Evolutionary conservation across 2,329 filamentous ascomycete species (phyloP), one percentile per base, ranked within the genome.

Genomic region (Alternaria burnsii): DNA sequence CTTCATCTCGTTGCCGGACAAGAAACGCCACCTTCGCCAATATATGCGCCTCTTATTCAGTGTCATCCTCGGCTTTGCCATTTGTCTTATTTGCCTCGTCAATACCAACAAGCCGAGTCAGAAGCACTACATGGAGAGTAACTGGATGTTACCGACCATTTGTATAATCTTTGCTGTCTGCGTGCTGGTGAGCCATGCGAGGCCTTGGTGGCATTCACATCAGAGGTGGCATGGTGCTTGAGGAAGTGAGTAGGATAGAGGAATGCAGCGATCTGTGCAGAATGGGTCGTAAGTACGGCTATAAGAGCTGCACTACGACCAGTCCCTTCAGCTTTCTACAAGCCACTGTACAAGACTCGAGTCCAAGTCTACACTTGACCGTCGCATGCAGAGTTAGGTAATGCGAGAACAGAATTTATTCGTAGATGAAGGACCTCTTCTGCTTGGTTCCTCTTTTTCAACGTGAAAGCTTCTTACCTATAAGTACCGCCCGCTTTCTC

Each of bases 71-170:
- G 75, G 76, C 14, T 10, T 73, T 8, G 70, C 58, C 3, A 50
- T 77, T n/a, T 67, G 63, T 24, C 57, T 77, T 1, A 48, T 77
- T 20, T 59, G 65, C 4, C 40, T 70, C 22, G 47, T 75, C n/a
- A 61, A 62, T 6, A 67, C 61, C n/a, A 68, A 65, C 44, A 51
- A 51, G 3, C 44, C 50, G 8, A 26, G 42, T 3, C 47, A 66
- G 51, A 62, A 40, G 8, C 66, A 66, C 11, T 76, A 68, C 46
- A 41, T 72, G 40, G 46, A 48, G 10, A 71, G 68, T 48, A 56
- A 70, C 14, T 76, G 74, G 73, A 69, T 77, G 59, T 65, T 78
- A 28, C 74, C 74, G 20, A 74, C 71, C 1, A 62, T 75, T 16
- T 71, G 68, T 20, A 48, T 76, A 12, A 61, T 68, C 8, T 63